Base-by-base conservation (phyloP, 129 eudicot species). In the Daucus carota region DNA sequence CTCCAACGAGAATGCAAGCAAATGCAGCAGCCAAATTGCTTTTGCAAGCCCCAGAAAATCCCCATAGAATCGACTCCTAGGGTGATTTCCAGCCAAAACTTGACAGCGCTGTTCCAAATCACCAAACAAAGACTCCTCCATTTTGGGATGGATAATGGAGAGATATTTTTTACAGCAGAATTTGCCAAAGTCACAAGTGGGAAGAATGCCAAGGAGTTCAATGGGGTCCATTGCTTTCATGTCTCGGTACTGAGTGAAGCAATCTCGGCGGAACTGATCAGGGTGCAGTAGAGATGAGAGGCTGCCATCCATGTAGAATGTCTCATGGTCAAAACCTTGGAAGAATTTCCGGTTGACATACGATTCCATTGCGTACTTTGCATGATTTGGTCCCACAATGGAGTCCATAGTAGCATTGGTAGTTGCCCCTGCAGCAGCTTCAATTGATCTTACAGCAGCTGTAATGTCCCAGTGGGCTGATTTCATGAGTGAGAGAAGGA, bases 91-190 rank as follows among this genome's bases (percentile, higher is more conserved):
- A 36, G 83, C 97, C 80, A 89, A 71, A 54, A 94, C 90, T 76
- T 87, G 93, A 48, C 90, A 84, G 22, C 97, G 84, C 74, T 94
- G 98, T 72, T 94, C 98, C 82, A 91, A 38, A 72, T 94, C 87
- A 22, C 97, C 98, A 28, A 94, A 94, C 81, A 94, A 76, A 1
- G 98, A 94, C 79, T 91, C 93, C 89, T 94, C 98, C 98, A 94
- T 94, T 62, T 94, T 94, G 26, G 98, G 98, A 73, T 94, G 98
- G 16, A 94, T 86, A 15, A 94, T 83, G 32, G 96, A 83, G 17
- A 91, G 85, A 75, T 91, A 94, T 81, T 91, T 91, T 46, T 91
- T 91, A 76, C 78, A 78, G 70, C 98, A 91, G 76, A 94, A 94
- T 68, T 87, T 88, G 15, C 97, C 97, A 43, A 94, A 94, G 52